Evolutionary conservation across 495 filamentous ascomycete genomes (phyloP), one percentile per base, ranked within the genome.

Genomic region (Cercophora samala): DNA sequence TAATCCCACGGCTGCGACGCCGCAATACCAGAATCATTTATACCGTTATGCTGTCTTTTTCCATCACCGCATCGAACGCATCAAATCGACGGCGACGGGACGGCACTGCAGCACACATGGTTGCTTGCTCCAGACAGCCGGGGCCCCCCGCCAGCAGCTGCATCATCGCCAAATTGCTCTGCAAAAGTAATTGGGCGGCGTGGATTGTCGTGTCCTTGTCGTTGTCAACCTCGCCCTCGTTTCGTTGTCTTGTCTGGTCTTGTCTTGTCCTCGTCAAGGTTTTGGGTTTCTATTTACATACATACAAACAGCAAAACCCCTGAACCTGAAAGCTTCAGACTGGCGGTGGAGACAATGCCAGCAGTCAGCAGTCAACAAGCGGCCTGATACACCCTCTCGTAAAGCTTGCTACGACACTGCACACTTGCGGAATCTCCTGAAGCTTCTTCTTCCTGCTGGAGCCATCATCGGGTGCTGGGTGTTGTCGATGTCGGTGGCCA

Each of bases 1-100:
- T 62, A n/a, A 62, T 29, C 24, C n/a, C 18, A 11, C 29, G 3
- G 21, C 60, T 62, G 26, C 60, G n/a, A 62, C 29, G 21, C 60
- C 21, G 25, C 58, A 60, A 60, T 60, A 24, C 58, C 5, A 60
- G 25, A 60, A 62, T 62, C 60, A 62, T 62, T 46, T 62, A 42
- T 62, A 62, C 26, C 60, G 60, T 62, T 62, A 62, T 62, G 60
- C 58, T 29, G 25, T 60, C 8, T 29, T n/a, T 58, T 18, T 60
- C 17, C 54, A 56, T 21, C 54, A 56, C 58, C 58, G 18, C 23
- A 60, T 46, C 37, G 6, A 17, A 46, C 37, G 37, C 37, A 23
- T 19, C n/a, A 56, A 56, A 56, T 23, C 53, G 37, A 13, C 53
- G 22, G n/a, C 53, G 22, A 56, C 11, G 53, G 53, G 53, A 56